Percentiles rank a stretch among this genome's conserved stretches.
These are phyloP conservation scores for Geosiphon pyriformis DNA, from an alignment of 192 early-diverging fungal species.

Conservation along the genomic window DNA sequence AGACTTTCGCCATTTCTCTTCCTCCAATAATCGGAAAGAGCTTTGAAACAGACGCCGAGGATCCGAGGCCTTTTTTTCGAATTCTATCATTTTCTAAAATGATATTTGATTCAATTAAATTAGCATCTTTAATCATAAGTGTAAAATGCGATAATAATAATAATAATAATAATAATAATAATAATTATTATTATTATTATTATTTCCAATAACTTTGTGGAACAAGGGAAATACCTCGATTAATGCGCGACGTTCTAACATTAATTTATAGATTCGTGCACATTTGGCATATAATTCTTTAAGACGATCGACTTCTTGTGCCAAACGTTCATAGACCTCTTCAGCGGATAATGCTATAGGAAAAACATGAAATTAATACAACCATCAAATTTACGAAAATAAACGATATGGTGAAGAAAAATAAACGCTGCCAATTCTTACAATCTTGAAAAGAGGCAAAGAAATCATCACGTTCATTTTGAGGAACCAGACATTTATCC, in stretches of 20 bases:
- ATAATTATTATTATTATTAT: too few species aligned
- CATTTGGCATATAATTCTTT: slow-evolving; percentile 22
- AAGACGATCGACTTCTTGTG: slow-evolving; percentile 13
- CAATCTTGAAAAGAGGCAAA: slow-evolving; percentile 8
- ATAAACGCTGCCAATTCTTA: slow-evolving; percentile 3
- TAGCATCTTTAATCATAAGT: background rate
- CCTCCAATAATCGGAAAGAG: slow-evolving; percentile 77
- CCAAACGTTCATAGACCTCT: slow-evolving; percentile 18
- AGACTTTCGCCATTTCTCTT: slow-evolving; percentile 74
- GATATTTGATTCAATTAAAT: background rate
- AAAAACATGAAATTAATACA: background rate
- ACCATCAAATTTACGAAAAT: background rate
- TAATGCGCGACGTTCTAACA: slow-evolving; percentile 22
- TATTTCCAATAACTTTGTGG: too few species aligned
- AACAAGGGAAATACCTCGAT: slow-evolving; percentile 8
- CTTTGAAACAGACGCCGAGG: slow-evolving; percentile 64
- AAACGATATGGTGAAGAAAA: background rate
- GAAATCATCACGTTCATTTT: slow-evolving; percentile 23
- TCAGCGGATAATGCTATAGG: slow-evolving; percentile 10
- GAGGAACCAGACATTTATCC: slow-evolving; percentile 26
- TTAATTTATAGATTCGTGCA: slow-evolving; percentile 15
- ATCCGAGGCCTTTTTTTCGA: slow-evolving; percentile 72
- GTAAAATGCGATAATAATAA: too few species aligned
- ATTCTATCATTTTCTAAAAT: slow-evolving; percentile 61
- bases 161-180: too few species aligned